These are phyloP conservation scores for Neotropicomus parvogracilis DNA, from an alignment of 1,284 basidiomycete genomes.

Conservation along the genomic window DNA sequence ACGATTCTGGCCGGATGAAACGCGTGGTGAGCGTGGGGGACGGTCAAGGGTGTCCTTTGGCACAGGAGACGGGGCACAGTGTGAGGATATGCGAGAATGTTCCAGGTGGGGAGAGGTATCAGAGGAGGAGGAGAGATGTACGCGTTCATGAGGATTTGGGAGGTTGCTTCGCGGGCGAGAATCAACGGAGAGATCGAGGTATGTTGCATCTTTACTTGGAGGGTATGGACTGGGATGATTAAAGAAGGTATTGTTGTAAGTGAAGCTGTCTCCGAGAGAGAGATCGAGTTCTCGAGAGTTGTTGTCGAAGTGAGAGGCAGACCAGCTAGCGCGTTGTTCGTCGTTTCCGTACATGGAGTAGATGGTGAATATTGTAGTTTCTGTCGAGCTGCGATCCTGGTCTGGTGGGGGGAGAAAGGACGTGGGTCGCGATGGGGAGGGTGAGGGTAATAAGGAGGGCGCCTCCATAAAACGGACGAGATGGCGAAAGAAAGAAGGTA, in stretches of 20 bases:
- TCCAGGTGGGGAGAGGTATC: constrained; percentile 12
- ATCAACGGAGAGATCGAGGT: constrained; percentile 17
- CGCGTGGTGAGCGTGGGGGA: constrained; percentile 30
- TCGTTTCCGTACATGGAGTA: constrained; percentile 75
- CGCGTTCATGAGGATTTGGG: constrained; percentile 19
- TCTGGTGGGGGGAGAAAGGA: constrained; percentile 6
- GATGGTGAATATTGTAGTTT: constrained; percentile 71
- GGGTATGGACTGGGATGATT: constrained; percentile 17
- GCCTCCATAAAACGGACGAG: constrained; percentile 40
- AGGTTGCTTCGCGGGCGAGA: constrained; percentile 8
- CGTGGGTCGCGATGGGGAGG: constrained; percentile 26
- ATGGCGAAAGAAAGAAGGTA: background rate
- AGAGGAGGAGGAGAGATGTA: constrained; percentile 12
- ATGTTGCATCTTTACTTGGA: constrained; percentile 6
- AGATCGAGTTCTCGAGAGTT: constrained; percentile 32
- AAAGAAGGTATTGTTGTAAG: constrained; percentile 26
- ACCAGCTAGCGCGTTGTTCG: constrained; percentile 40
- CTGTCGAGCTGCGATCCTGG: constrained; percentile 43
- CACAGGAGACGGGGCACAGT: constrained; percentile 8
- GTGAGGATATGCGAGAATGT: constrained; percentile 8
- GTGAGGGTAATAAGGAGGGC: constrained; percentile 42
- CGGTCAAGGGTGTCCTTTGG: constrained; percentile 19
- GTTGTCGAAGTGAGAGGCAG: constrained; percentile 35
- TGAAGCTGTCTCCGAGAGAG: constrained; percentile 33
- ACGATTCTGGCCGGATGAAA: constrained; percentile 18